These are phyloP conservation scores for Furcasterigmium sp. DNA, from an alignment of 2,329 filamentous ascomycete species.

Conservation along the genomic window DNA sequence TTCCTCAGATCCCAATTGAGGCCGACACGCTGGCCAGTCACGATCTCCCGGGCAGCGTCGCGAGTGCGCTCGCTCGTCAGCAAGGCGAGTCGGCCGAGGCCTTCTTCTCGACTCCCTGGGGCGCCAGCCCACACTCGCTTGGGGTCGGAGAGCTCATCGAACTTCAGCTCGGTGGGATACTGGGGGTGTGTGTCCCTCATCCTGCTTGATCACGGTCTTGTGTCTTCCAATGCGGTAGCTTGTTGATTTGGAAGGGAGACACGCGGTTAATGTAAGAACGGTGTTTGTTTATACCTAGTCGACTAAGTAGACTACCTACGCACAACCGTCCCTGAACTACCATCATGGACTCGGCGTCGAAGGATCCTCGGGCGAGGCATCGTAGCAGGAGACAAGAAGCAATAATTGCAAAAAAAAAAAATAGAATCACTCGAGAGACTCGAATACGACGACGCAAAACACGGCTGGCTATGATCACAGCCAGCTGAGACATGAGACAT, in stretches of 20 bases:
- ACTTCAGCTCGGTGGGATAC: constrained; percentile 13
- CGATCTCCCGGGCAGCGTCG: constrained; percentile 44
- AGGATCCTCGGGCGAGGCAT: too few species aligned
- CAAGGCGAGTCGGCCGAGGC: constrained; percentile 42
- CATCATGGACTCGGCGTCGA: too few species aligned
- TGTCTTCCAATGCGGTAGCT: neutral
- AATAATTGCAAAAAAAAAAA: too few species aligned
- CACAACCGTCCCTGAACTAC: too few species aligned
- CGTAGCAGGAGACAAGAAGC: too few species aligned
- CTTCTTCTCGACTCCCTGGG: constrained; percentile 42
- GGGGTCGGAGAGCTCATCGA: constrained; percentile 40
- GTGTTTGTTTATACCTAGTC: too few species aligned
- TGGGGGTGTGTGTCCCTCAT: neutral
- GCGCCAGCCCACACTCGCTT: constrained; percentile 40
- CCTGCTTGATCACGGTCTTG: neutral
- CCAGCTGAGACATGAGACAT: too few species aligned
- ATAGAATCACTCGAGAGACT: too few species aligned
- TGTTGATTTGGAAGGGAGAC: neutral
- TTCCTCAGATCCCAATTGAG: constrained; percentile 54
- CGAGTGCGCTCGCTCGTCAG: constrained; percentile 47
- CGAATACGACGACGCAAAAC: too few species aligned
- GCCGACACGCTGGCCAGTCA: constrained; percentile 43
- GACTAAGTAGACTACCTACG: too few species aligned
- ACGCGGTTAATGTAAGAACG: neutral
- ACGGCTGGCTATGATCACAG: too few species aligned